phyloP scores from a whole-genome alignment of 352 stramenopile genomes.

The Lagenidium giganteum region DNA sequence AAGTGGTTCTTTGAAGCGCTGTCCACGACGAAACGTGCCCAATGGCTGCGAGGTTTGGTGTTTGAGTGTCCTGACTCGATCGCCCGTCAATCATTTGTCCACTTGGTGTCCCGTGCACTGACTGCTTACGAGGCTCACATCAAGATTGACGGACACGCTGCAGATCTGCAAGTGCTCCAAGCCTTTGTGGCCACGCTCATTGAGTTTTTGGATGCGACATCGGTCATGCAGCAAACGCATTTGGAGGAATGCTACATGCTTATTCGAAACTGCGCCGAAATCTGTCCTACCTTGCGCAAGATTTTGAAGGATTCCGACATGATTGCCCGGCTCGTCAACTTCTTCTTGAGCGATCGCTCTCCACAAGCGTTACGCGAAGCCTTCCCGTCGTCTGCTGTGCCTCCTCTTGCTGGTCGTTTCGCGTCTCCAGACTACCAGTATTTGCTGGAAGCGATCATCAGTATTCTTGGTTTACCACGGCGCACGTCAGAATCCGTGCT shows the following conservation, averaged over 20 bases:
- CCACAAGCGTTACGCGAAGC: conserved; percentile 62
- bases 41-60: conserved; percentile 63
- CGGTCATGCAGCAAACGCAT: conserved; percentile 73
- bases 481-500: conserved; percentile 60
- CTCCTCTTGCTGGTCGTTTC: conserved; percentile 35
- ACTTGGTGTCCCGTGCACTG: conserved; percentile 69
- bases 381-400: conserved; percentile 54
- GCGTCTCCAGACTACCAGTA: conserved; percentile 85
- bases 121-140: conserved; percentile 60
- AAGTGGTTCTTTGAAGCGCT: conserved; percentile 61
- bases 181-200: conserved; percentile 46
- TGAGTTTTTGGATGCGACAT: conserved; percentile 68
- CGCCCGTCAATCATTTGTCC: conserved; percentile 82
- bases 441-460: conserved; percentile 83
- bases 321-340: conserved; percentile 75
- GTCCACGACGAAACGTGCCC: conserved; percentile 40
- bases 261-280: conserved; percentile 68
- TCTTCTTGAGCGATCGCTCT: conserved; percentile 72
- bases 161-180: conserved; percentile 21
- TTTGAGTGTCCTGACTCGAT: conserved; percentile 86
- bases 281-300: conserved; percentile 40
- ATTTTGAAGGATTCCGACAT: conserved; percentile 59
- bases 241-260: conserved; percentile 87
- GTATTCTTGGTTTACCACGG: conserved; percentile 71
- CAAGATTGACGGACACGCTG: conserved; percentile 11